phyloP scores from a whole-genome alignment of 2,329 filamentous ascomycete genomes.

The Fusarium drepaniforme region DNA sequence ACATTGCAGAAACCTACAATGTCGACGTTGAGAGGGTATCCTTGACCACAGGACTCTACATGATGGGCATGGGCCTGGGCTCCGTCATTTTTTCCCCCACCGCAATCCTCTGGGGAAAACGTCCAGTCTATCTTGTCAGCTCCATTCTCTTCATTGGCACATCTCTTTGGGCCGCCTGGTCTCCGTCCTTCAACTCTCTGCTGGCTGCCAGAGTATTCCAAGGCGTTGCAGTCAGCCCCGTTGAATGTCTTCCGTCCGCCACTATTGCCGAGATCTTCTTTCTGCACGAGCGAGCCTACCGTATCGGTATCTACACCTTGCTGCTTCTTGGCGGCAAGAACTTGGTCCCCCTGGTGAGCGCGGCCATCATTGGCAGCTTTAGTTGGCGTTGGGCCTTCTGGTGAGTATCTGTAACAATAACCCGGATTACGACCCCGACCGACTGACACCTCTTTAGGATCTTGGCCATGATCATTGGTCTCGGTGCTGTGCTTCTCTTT shows the following conservation, averaged over 20 bases:
- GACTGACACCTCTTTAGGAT: slow-evolving; percentile 61
- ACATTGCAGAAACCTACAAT: slow-evolving; percentile 76
- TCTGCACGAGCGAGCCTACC: slow-evolving; percentile 91
- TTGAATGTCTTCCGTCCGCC: slow-evolving; percentile 92
- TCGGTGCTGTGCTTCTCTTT: slow-evolving; percentile 80
- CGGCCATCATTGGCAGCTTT: slow-evolving; percentile 81
- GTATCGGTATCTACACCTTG: slow-evolving; percentile 92
- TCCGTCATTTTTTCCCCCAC: slow-evolving; percentile 89
- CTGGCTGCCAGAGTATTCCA: slow-evolving; percentile 87
- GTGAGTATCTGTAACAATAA: slow-evolving; percentile 56
- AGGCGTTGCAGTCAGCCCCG: slow-evolving; percentile 87
- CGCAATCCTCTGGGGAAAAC: slow-evolving; percentile 90
- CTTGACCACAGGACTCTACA: slow-evolving; percentile 90
- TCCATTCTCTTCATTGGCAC: slow-evolving; percentile 82
- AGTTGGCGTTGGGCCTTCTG: slow-evolving; percentile 95
- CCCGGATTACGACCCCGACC: too few relatives aligned
- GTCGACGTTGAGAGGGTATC: slow-evolving; percentile 81
- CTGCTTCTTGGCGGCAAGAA: slow-evolving; percentile 93
- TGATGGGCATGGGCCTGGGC: slow-evolving; percentile 91
- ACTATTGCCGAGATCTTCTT: slow-evolving; percentile 98
- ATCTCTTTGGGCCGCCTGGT: slow-evolving; percentile 87
- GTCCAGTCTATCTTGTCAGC: slow-evolving; percentile 87
- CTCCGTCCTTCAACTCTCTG: slow-evolving; percentile 83
- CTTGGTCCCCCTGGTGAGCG: slow-evolving; percentile 86
- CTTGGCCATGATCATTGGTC: slow-evolving; percentile 82